Percentiles rank a stretch among this genome's conserved stretches.
Conservation (phyloP, 2,329 filamentous ascomycete genomes). For the Talaromyces sp. region DNA sequence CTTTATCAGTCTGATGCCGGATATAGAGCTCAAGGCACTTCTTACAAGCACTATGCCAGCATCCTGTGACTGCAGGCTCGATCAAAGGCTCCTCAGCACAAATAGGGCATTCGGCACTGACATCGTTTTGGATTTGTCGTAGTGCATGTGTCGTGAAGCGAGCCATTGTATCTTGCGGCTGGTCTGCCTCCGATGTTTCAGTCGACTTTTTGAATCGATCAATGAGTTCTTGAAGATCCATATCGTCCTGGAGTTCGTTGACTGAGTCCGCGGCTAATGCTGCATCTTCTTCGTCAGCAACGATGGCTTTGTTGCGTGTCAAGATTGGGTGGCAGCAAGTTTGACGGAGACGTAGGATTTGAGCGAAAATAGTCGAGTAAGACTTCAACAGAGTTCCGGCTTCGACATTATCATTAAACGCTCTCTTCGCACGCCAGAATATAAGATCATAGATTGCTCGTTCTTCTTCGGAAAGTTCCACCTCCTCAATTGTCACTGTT, state of each 20-base stretch:
- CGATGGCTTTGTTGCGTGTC: constrained; percentile 77
- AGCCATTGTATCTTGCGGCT: constrained; percentile 57
- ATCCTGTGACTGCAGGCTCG: constrained; percentile 88
- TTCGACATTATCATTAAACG: constrained; percentile 82
- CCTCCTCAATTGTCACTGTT: constrained; percentile 77
- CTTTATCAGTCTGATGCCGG: constrained; percentile 75
- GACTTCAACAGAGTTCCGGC: constrained; percentile 92
- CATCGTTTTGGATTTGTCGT: constrained; percentile 85
- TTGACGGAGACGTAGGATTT: constrained; percentile 87
- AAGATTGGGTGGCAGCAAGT: constrained; percentile 91
- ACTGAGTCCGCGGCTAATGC: constrained; percentile 72
- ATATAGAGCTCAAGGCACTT: constrained; percentile 89
- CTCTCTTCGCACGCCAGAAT: constrained; percentile 73
- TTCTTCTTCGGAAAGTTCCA: constrained; percentile 81
- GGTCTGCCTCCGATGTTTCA: constrained; percentile 52
- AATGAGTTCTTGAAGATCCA: constrained; percentile 87
- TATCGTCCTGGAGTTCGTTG: constrained; percentile 84
- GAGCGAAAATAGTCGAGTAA: constrained; percentile 95
- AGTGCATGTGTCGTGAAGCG: constrained; percentile 83
- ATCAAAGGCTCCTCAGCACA: constrained; percentile 96
- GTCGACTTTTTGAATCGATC: constrained; percentile 73
- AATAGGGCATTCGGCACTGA: constrained; percentile 85
- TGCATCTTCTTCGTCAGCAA: constrained; percentile 84
- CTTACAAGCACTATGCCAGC: constrained; percentile 97
- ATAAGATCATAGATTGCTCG: constrained; percentile 91